Evolutionary conservation across 345 rosid species (phyloP).

Genomic region (Rhodamnia rubescens): DNA sequence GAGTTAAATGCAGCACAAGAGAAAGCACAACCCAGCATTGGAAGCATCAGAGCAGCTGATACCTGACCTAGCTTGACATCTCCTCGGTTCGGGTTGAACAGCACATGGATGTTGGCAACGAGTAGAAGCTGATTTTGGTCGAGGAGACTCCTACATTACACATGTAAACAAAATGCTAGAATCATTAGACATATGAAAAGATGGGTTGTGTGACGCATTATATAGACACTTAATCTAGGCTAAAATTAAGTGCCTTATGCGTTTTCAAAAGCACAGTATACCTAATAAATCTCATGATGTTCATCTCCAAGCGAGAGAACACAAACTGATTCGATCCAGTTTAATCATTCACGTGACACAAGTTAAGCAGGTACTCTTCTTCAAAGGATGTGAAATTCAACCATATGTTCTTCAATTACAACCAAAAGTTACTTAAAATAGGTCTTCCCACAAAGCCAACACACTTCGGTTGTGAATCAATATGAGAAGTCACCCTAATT

Average conservation of each 20-base stretch:
- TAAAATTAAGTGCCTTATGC: background rate
- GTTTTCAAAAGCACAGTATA: background rate
- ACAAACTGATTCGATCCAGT: background rate
- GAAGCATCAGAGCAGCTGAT: constrained; percentile 4
- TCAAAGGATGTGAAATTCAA: background rate
- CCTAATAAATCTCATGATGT: background rate
- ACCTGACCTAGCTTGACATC: constrained; percentile 92
- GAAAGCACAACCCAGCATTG: background rate
- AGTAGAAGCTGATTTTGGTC: constrained; percentile 33
- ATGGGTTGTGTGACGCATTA: background rate
- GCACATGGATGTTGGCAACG: constrained; percentile 70
- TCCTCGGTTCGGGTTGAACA: constrained; percentile 82
- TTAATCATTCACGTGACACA: background rate
- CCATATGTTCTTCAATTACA: background rate
- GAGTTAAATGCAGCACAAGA: background rate
- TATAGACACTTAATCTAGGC: background rate
- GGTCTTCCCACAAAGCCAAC: background rate
- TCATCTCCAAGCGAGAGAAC: background rate
- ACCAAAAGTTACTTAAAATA: background rate
- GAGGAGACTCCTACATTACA: constrained; percentile 19
- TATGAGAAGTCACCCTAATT: background rate
- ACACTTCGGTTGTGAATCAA: background rate
- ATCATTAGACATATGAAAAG: background rate
- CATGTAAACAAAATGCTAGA: background rate
- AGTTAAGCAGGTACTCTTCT: background rate